Percentiles rank a stretch among this genome's conserved stretches.
Evolutionary conservation across 78 protist genomes (phyloP).

Genomic region (Protostelium mycophagum): DNA sequence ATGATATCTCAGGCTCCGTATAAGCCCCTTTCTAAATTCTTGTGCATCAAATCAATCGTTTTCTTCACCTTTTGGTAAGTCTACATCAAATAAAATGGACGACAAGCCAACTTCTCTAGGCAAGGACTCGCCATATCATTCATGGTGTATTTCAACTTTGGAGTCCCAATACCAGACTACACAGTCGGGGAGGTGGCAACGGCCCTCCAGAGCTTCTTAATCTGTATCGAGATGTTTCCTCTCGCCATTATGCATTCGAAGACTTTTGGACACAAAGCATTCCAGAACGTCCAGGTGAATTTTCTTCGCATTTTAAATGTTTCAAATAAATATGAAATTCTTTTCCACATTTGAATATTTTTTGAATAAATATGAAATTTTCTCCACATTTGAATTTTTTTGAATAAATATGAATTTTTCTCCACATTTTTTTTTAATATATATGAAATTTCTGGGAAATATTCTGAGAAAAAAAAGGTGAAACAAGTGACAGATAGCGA

Average conservation of each 20-base stretch:
- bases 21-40: background rate
- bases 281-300: background rate
- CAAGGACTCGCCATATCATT: background rate
- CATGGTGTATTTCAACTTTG: background rate
- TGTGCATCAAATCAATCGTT: background rate
- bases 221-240: background rate
- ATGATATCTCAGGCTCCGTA: background rate
- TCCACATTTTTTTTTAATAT: too few species aligned
- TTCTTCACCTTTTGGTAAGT: background rate
- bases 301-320: too few species aligned
- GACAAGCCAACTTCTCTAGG: background rate
- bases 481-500: background rate
- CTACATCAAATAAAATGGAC: background rate
- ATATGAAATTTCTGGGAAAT: too few species aligned
- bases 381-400: too few species aligned
- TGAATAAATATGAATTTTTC: too few species aligned
- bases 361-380: too few species aligned
- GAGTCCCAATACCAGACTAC: background rate
- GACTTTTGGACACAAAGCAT: background rate
- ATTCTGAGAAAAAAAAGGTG: too few species aligned
- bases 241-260: background rate
- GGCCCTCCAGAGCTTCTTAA: background rate
- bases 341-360: too few species aligned
- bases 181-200: background rate
- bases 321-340: too few species aligned